Base-by-base conservation (phyloP, 495 filamentous ascomycete genomes). In the Pyrenula aspistea region DNA sequence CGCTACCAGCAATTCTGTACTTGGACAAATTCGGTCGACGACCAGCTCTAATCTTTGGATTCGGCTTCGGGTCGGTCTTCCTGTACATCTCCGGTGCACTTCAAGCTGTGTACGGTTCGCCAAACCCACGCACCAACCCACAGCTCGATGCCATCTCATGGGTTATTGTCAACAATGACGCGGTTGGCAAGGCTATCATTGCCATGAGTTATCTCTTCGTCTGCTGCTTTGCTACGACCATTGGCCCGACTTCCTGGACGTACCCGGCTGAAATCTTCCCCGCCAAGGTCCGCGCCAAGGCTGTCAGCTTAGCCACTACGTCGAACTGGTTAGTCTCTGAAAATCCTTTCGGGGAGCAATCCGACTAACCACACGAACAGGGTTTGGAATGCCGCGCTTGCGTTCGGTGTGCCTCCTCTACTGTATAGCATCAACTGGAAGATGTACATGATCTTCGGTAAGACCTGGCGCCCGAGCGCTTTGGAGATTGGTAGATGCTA, bases 191-290 rank as follows among this genome's bases (percentile, higher is more conserved):
- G 56, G 82, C 78, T 12, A 73, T 85, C 50, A 80, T 85, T 49
- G 81, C 82, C 11, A 78, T 77, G 61, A 81, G 80, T 10, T 86
- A 85, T 62, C 72, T 86, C 53, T 84, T 86, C 63, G 83, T 86
- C 36, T 77, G 77, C 23, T 78, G 75, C 1, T 86, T 82, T 54
- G 81, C 80, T 0, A 78, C 77, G 4, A 82, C 79, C 8, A 42
- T 42, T 15, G 31, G 31, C 31, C 31, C 31, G 8, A 42, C 31
- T 15, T 42, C 76, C 22, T 87, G 83, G 83, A 78, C 79, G 2
- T 85, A 85, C 64, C 82, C 83, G 0, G 77, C 80, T 11, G 84
- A 87, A 61, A 83, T 87, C 57, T 86, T 81, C 63, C 84, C 84
- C 0, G 67, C 77, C 56, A 82, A 82, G 63, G 76, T 86, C 53